Base-by-base conservation (phyloP, 768 basidiomycete species). In the Fibroporia radiculosa region DNA sequence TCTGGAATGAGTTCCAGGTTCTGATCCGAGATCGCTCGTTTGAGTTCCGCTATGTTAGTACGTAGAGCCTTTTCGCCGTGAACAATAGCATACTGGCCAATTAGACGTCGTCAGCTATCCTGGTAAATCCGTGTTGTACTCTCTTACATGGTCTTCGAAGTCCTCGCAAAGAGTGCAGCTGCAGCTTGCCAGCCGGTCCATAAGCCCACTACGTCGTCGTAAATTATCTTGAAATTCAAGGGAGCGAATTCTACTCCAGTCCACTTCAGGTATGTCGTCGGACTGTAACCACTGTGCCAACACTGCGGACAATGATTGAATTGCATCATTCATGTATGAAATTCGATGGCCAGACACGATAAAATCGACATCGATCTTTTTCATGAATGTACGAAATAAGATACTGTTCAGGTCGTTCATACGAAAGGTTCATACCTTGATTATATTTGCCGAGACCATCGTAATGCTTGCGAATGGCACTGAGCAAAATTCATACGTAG, bases 1-100 rank as follows among this genome's bases (percentile, higher is more conserved):
- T 99, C 96, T 5, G 96, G 96, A 26, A 98, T 75, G 14, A 98
- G 76, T 58, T 96, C 96, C 47, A 98, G 68, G 59, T 99, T 99
- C 60, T 99, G 92, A 57, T 97, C 96, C 3, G 93, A 97, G 23
- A 98, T 80, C 2, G 84, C 82, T 32, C 86, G 70, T 57, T 88
- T 93, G 44, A 99, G 72, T 26, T 72, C 66, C 1, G 80, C 80
- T 46, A 99, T 84, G 53, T 81, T 84, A 27, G 76, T 73, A 49
- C 78, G 75, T 40, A 98, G 64, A 16, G 82, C 61, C 57, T 84
- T 89, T 52, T 84, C 80, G 44, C 74, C 76, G 54, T 99, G 96
- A 27, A 89, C 54, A 18, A 73, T 66, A 11, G 66, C 58, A 58
- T 96, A 97, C 95, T 99, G 55, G 50, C 14, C 49, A 44, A n/a